phyloP scores from a whole-genome alignment of 1,139 yeast genomes.

The Geotrichum reessii region DNA sequence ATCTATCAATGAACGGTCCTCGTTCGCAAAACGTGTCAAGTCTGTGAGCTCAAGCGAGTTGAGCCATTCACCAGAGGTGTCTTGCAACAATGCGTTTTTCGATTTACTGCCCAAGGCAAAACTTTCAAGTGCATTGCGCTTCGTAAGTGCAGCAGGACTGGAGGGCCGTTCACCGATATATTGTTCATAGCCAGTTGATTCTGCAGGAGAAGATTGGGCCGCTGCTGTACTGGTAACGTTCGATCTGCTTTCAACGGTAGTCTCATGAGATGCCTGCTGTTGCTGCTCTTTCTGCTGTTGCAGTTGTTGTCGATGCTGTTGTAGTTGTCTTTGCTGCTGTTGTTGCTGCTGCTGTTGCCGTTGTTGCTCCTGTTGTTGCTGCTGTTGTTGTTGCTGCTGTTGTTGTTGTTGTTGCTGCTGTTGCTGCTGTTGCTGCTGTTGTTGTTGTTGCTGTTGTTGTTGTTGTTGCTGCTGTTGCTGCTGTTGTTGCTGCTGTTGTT shows the following conservation, averaged over 20 bases:
- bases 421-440: neutral
- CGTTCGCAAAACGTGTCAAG: constrained; percentile 11
- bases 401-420: neutral
- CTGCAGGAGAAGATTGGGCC: neutral
- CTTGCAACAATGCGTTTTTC: constrained; percentile 12
- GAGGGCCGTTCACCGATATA: neutral
- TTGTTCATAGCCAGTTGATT: neutral
- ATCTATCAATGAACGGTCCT: constrained; percentile 1
- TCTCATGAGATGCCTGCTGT: too few species aligned
- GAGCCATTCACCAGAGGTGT: constrained; percentile 18
- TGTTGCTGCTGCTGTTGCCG: neutral
- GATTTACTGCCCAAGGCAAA: constrained; percentile 3
- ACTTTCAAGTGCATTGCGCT: neutral
- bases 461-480: neutral
- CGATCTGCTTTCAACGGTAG: neutral
- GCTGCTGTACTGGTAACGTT: neutral
- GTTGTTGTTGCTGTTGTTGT: neutral
- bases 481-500: neutral
- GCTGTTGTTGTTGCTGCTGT: neutral
- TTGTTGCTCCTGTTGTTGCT: neutral
- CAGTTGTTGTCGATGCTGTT: neutral
- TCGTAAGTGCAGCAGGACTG: neutral
- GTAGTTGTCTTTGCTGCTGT: neutral
- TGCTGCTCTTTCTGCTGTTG: too few species aligned
- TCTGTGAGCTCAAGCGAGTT: constrained; percentile 15